phyloP scores from a whole-genome alignment of 106 monocot genomes.

The Phalaenopsis equestris region DNA sequence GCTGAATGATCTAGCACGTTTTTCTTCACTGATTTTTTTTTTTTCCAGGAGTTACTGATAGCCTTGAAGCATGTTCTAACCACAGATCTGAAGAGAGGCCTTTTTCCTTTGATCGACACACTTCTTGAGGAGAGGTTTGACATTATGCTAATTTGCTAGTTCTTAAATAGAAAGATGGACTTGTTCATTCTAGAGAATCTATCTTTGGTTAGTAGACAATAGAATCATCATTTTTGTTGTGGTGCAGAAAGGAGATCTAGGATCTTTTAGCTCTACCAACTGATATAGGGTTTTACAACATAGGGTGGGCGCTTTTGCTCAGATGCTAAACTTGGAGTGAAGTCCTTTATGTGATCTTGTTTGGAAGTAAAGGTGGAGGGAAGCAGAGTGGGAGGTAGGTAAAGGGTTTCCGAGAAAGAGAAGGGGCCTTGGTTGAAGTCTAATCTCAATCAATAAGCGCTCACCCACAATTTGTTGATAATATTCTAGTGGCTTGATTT shows the following conservation, averaged over 20 bases:
- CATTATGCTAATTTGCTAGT: neutral
- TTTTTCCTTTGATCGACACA: constrained; percentile 98
- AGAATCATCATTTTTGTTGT: neutral
- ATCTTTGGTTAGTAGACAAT: neutral
- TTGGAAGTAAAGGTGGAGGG: neutral
- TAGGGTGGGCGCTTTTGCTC: neutral
- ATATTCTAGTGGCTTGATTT: neutral
- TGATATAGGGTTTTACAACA: neutral
- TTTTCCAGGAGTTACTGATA: constrained; percentile 72
- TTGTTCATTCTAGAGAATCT: neutral
- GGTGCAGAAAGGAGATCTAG: neutral
- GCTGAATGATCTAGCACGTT: neutral
- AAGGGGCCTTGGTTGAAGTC: neutral
- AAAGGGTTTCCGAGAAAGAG: neutral
- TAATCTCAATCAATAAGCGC: neutral
- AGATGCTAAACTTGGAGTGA: neutral
- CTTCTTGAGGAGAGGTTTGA: constrained; percentile 90
- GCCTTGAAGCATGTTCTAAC: constrained; percentile 94
- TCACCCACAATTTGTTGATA: neutral
- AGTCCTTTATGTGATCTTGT: neutral
- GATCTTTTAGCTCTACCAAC: neutral
- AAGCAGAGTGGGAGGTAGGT: neutral
- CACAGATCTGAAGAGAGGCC: constrained; percentile 80
- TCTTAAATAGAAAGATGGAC: neutral
- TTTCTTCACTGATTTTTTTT: constrained; percentile 1